Evolutionary conservation across 345 rosid genomes (phyloP), one percentile per base, ranked within the genome.

Genomic region (Euphorbia pulcherrima): DNA sequence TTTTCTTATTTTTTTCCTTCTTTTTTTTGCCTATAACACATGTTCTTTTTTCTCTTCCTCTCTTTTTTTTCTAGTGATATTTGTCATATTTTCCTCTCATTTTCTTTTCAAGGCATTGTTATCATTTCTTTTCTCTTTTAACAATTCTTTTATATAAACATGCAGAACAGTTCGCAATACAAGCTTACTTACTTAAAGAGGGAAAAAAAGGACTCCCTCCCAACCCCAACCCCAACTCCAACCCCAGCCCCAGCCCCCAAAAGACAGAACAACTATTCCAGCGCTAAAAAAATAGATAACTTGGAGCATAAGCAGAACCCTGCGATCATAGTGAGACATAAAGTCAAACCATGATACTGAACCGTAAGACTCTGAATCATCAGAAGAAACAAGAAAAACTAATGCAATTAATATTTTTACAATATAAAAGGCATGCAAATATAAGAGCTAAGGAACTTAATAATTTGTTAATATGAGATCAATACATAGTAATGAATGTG

Each of bases 321-420:
- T 90, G 96, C 97, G 86, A 84, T 79, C 84, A 89, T 81, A 82
- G 85, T 79, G 82, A 80, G 85, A 84, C 85, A 83, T 72, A 60
- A 60, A 74, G 77, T 85, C 86, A 82, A 83, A 78, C 83, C 85
- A 80, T 75, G 84, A 85, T 68, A 75, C 77, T 63, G 59, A 74
- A 53, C 60, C 58, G 55, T 44, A 70, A 48, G 66, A 40, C 74
- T 64, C 73, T 64, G 71, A 69, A 80, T 71, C 80, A 74, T 62
- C 68, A 73, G 37, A 18, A 83, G 75, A 78, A 66, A 52, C 70
- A 68, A 21, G 41, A 24, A 74, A 59, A 62, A 7, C 28, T 54
- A 70, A 60, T 48, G 14, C 24, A 60, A 48, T 12, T 21, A 64
- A 21, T 6, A 39, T 39, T 39, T 30, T 20, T n/a, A n/a, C 51